Base-by-base conservation (phyloP, 306 rosid species). In the Myrica gale region DNA sequence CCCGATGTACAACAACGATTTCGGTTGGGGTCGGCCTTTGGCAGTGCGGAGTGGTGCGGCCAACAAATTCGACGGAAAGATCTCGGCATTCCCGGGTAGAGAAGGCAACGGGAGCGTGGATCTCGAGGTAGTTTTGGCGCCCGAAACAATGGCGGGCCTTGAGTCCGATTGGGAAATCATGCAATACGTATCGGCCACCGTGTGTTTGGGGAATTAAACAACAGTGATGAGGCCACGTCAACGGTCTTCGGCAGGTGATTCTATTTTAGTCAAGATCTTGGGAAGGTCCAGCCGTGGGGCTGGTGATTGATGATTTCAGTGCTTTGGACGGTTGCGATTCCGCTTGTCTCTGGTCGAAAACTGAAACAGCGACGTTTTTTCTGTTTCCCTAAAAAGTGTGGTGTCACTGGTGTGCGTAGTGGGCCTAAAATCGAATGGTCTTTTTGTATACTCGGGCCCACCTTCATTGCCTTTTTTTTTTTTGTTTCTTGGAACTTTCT, bases 51-150 rank as follows among this genome's bases (percentile, higher is more conserved):
- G 98, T 10, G 98, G 98, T 0, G 70, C 76, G 21, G 93, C 87
- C 1, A 93, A 93, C 75, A 93, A 93, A 48, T 93, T 93, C 15
- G 97, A 93, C 84, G 98, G 98, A 1, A 93, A 93, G 88, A 91
- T 93, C 12, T 93, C 98, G 1, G 98, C 98, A 3, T 93, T 93
- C 76, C 98, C 86, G 0, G 96, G 92, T 0, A 71, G 89, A 50
- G 89, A 88, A 55, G 98, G 90, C 2, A 83, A 89, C 63, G 98
- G 98, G 5, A 91, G 96, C 70, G 92, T 93, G 12, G 98, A 93
- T 78, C 74, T 93, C 5, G 98, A 93, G 66, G 97, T 93, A 21
- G 97, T 93, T 73, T 83, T 91, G 88, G 86, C 90, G 1, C 96
- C 97, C 1, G 87, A 81, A 23, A 88, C 98, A 19, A 88, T 93